Evolutionary conservation across 306 rosid genomes (phyloP).

Genomic region (peach (Prunus persica)): DNA sequence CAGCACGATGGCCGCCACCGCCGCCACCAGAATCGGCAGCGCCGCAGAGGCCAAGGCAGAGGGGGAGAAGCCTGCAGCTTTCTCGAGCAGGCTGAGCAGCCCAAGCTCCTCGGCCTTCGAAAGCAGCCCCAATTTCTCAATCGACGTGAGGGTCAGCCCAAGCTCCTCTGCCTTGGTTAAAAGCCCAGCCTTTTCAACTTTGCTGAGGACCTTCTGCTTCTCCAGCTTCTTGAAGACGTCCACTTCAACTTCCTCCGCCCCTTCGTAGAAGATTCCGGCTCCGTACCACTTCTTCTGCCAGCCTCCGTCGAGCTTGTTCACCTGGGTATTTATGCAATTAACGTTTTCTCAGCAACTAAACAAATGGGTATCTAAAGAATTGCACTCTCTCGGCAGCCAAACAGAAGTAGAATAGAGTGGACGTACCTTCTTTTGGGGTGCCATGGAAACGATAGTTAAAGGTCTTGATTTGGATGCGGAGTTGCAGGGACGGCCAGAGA

Average conservation of each 20-base stretch:
- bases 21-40: conserved; percentile 62
- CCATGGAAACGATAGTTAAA: conserved; percentile 64
- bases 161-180: conserved; percentile 81
- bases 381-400: conserved; percentile 2
- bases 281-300: conserved; percentile 98
- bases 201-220: conserved; percentile 78
- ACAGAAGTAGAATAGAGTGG: not conserved
- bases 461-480: conserved; percentile 29
- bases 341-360: conserved; percentile 11
- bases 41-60: conserved; percentile 71
- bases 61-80: conserved; percentile 47
- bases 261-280: conserved; percentile 87
- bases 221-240: conserved; percentile 94
- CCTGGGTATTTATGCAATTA: conserved; percentile 32
- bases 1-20: conserved; percentile 51
- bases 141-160: conserved; percentile 79
- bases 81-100: conserved; percentile 76
- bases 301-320: conserved; percentile 67
- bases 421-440: conserved; percentile 66
- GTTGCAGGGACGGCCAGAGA: not conserved
- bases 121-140: conserved; percentile 79
- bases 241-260: conserved; percentile 75
- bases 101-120: conserved; percentile 93
- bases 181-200: conserved; percentile 78
- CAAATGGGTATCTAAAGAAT: not conserved